Evolutionary conservation across 805 yeast species (phyloP), one percentile per base, ranked within the genome.

Genomic region (Suhomyces tanzawaensis): DNA sequence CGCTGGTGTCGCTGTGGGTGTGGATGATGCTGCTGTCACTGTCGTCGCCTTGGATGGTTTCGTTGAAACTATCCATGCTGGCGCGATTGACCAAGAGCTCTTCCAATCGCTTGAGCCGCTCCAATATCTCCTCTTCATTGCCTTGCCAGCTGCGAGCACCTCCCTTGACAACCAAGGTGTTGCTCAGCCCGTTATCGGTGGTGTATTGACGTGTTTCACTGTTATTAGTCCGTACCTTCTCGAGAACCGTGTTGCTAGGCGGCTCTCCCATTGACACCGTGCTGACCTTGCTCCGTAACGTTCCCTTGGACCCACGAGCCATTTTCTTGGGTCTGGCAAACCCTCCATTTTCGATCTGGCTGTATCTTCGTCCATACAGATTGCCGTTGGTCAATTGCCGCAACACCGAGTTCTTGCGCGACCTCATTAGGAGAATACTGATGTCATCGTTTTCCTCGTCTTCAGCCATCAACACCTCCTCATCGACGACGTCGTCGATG

Each of bases 351-450:
- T 44, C 51, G 7, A 45, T 33, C 14, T 42, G 47, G 19, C 49
- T 47, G 36, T 41, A 42, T 32, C 45, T 28, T 13, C 47, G 29
- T 18, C 46, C 47, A 16, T 9, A 11, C 23, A 17, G 32, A 29
- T 29, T 29, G 30, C 25, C 30, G 14, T 22, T 28, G 15, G 38
- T 19, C 11, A 33, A 23, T 4, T 44, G 40, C 4, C 41, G 45
- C n/a, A 46, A 39, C 13, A 44, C 37, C 3, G 69, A 60, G n/a
- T 49, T 49, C 33, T 57, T 49, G 16, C 66, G 49, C 8, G 66
- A 49, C 30, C 49, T 52, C 36, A 48, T 36, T n/a, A 54, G 39
- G 23, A 54, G 36, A 4, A 60, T 45, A 41, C 60, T 61, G 15
- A 46, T 40, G 28, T 63, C 66, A 5, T 54, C 52, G 22, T 55